phyloP scores from a whole-genome alignment of 495 filamentous ascomycete species.

The Neurospora tetraspora region DNA sequence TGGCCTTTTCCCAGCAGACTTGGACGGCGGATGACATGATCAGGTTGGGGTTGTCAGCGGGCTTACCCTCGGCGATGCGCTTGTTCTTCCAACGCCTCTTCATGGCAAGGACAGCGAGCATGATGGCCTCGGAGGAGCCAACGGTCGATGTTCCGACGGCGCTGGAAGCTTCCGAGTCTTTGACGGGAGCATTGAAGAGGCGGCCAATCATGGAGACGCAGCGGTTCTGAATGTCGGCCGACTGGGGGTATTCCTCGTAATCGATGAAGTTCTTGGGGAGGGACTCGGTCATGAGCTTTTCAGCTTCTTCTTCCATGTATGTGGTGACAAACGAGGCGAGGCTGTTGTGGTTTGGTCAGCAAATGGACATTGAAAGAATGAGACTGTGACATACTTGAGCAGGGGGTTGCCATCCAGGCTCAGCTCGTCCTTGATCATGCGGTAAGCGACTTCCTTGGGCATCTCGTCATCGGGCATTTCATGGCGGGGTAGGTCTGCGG shows the following conservation, averaged over 20 bases:
- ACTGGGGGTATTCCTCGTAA: conserved; percentile 86
- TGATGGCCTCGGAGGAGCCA: conserved; percentile 82
- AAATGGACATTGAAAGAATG: neutral
- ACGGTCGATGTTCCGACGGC: conserved; percentile 79
- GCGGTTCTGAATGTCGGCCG: conserved; percentile 82
- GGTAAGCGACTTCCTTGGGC: conserved; percentile 82
- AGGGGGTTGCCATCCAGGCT: conserved; percentile 83
- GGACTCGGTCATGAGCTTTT: conserved; percentile 81
- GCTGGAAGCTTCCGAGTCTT: conserved; percentile 34
- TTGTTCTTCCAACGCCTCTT: conserved; percentile 90
- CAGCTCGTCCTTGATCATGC: conserved; percentile 91
- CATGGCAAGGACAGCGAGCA: conserved; percentile 84
- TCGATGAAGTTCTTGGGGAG: conserved; percentile 92
- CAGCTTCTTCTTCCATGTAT: conserved; percentile 86
- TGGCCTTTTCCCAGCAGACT: conserved; percentile 94
- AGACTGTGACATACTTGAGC: conserved; percentile 53
- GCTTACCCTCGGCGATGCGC: conserved; percentile 67
- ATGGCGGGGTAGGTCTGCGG: conserved; percentile 62
- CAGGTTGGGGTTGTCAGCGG: conserved; percentile 69
- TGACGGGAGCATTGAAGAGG: conserved; percentile 63
- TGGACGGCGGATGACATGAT: conserved; percentile 90
- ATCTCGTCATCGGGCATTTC: conserved; percentile 88
- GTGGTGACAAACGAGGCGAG: conserved; percentile 77
- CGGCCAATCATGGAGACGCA: conserved; percentile 92
- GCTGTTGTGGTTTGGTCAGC: conserved; percentile 27